Evolutionary conservation across 495 filamentous ascomycete genomes (phyloP), one percentile per base, ranked within the genome.

Genomic region (Lichenothelia convexa): DNA sequence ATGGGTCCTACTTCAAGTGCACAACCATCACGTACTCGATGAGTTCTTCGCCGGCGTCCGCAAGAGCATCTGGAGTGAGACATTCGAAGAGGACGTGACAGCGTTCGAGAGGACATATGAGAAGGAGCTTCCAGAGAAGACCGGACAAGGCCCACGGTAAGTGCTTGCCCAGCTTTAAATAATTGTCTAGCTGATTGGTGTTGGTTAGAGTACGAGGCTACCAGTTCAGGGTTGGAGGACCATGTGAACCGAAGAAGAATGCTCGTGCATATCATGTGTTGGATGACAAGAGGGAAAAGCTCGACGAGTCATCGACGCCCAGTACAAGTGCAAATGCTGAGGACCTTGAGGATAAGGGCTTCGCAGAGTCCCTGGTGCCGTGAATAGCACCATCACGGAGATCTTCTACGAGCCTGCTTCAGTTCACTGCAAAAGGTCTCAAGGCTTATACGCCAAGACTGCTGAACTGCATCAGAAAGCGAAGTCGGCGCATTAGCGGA

Each of bases 1-100:
- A 18, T 97, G 89, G 89, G 78, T 80, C 2, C 64, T 97, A 11
- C 60, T 97, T 18, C 86, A 93, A 52, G 64, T 92, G 9, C 89
- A 97, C 57, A 97, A 97, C 51, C 68, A 81, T 45, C 63, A 73
- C 20, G 56, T 79, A 2, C 51, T 92, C 32, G 64, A 73, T 35
- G 29, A 48, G 0, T 95, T 97, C 62, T 93, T 95, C 51, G 51
- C 61, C 0, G 61, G 61, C 0, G 62, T 92, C 4, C 71, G 86
- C 5, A 47, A 52, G 2, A 72, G 64, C 32, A 77, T 84, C 12
- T 55, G 58, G 13, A 53, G 55, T 0, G 68, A 63, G 4, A 72
- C 60, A 15, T 92, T 87, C 34, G 75, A 82, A 21, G 48, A 58
- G 2, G 72, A 75, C 18, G 52, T 49, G 17, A 40, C 54, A 12